Conservation (phyloP, 208 protist genomes). For the Porcisia deanei region DNA sequence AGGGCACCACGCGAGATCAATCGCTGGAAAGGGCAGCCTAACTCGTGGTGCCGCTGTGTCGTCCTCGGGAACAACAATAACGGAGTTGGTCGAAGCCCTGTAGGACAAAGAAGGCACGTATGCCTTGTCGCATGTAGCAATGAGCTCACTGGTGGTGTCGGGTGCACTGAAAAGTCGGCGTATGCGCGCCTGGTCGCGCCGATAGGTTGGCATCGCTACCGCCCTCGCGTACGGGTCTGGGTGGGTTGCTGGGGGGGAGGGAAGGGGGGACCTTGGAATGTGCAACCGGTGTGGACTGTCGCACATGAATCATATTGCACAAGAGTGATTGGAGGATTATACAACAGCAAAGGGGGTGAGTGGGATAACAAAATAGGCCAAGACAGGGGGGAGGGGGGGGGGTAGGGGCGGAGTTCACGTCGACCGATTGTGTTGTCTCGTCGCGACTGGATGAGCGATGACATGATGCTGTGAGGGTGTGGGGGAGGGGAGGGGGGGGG, state of each 20-base stretch:
- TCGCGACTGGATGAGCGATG: too few relatives aligned
- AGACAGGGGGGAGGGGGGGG: too few relatives aligned
- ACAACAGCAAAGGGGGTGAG: too few relatives aligned
- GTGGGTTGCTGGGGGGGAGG: background rate
- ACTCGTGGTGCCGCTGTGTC: conserved; percentile 37
- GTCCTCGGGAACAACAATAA: background rate
- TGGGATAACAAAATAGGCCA: too few relatives aligned
- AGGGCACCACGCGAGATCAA: conserved; percentile 77
- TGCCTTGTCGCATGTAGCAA: conserved; percentile 47
- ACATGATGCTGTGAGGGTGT: too few relatives aligned
- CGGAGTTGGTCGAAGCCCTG: background rate
- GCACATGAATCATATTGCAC: too few relatives aligned
- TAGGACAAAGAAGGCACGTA: conserved; percentile 23
- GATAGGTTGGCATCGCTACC: background rate
- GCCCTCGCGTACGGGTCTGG: background rate
- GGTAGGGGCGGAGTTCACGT: too few relatives aligned
- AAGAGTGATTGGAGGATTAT: too few relatives aligned
- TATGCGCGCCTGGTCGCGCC: conserved; percentile 27
- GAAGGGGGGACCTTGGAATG: background rate
- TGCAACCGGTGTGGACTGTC: background rate
- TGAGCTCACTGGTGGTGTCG: conserved; percentile 43
- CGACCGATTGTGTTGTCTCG: too few relatives aligned
- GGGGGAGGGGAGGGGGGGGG: too few relatives aligned
- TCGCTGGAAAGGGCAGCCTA: conserved; percentile 61
- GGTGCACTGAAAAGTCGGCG: conserved; percentile 63